Percentiles rank a stretch among this genome's conserved stretches.
These are phyloP conservation scores for Collybia nuda DNA, from an alignment of 768 basidiomycete species.

Conservation along the genomic window DNA sequence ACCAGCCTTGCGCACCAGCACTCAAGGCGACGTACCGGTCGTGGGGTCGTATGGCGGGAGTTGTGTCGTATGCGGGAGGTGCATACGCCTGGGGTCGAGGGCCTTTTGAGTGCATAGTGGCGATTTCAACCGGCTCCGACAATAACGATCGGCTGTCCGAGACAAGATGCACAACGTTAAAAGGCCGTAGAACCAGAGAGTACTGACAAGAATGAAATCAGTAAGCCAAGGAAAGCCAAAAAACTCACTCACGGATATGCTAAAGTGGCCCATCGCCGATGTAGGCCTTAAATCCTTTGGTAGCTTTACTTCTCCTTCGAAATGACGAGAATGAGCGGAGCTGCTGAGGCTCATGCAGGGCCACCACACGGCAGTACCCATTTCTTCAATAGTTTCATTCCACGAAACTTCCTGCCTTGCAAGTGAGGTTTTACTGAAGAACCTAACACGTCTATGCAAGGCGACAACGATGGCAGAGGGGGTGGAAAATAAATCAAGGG, in stretches of 20 bases:
- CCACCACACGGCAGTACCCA: slow-evolving; percentile 50
- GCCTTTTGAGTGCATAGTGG: slow-evolving; percentile 49
- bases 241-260: slow-evolving; percentile 40
- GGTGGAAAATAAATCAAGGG: slow-evolving; percentile 40
- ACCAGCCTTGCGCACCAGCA: slow-evolving; percentile 10
- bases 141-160: slow-evolving; percentile 38
- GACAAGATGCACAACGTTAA: slow-evolving; percentile 36
- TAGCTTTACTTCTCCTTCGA: slow-evolving; percentile 54
- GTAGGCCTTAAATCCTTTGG: slow-evolving; percentile 52
- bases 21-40: slow-evolving; percentile 25
- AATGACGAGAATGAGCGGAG: slow-evolving; percentile 32
- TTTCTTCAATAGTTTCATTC: slow-evolving; percentile 44
- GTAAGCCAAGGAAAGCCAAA: slow-evolving; percentile 3
- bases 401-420: slow-evolving; percentile 39
- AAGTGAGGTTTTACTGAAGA: slow-evolving; percentile 35
- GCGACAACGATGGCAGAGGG: slow-evolving; percentile 38
- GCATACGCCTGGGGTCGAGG: slow-evolving; percentile 48
- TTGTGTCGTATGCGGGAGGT: slow-evolving; percentile 46
- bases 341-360: slow-evolving; percentile 30
- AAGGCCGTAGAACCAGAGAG: slow-evolving; percentile 44
- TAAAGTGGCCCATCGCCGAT: slow-evolving; percentile 50
- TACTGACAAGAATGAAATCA: slow-evolving; percentile 31
- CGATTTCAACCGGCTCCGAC: slow-evolving; percentile 52
- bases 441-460: slow-evolving; percentile 41
- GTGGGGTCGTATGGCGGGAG: slow-evolving; percentile 20